These are phyloP conservation scores for Cryoendolithus antarcticus DNA, from an alignment of 2,329 filamentous ascomycete species.

Conservation along the genomic window DNA sequence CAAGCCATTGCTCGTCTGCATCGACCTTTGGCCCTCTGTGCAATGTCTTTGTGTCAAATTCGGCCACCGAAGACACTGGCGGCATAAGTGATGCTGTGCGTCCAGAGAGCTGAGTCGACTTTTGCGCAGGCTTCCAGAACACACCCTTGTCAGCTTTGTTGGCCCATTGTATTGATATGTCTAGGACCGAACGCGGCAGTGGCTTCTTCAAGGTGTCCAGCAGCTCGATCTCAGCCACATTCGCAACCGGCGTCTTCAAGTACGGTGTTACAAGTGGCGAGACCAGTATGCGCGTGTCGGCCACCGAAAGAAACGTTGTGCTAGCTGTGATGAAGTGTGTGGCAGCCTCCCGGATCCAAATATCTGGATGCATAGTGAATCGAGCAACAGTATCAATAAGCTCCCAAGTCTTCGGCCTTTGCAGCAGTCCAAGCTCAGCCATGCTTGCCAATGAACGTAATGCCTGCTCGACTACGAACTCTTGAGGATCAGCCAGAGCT, in stretches of 20 bases:
- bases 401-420: slow-evolving; percentile 75
- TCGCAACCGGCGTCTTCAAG: slow-evolving; percentile 58
- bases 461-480: slow-evolving; percentile 85
- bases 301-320: slow-evolving; percentile 60
- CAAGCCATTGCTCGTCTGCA: slow-evolving; percentile 90
- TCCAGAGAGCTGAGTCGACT: slow-evolving; percentile 54
- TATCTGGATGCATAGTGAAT: slow-evolving; percentile 86
- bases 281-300: slow-evolving; percentile 74
- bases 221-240: slow-evolving; percentile 59
- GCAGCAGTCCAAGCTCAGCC: slow-evolving; percentile 76
- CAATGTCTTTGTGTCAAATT: slow-evolving; percentile 46
- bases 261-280: slow-evolving; percentile 71
- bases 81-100: slow-evolving; percentile 37
- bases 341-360: slow-evolving; percentile 88
- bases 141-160: slow-evolving; percentile 53
- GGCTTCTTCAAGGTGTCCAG: slow-evolving; percentile 77
- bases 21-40: slow-evolving; percentile 62
- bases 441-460: slow-evolving; percentile 79
- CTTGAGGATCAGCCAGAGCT: slow-evolving; percentile 82
- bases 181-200: slow-evolving; percentile 65
- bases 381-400: slow-evolving; percentile 70
- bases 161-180: slow-evolving; percentile 79
- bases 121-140: slow-evolving; percentile 73
- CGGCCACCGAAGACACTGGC: slow-evolving; percentile 45
- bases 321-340: slow-evolving; percentile 70